Conservation (phyloP, 1,284 basidiomycete genomes). For the Anthracocystis panici-leucophaei region DNA sequence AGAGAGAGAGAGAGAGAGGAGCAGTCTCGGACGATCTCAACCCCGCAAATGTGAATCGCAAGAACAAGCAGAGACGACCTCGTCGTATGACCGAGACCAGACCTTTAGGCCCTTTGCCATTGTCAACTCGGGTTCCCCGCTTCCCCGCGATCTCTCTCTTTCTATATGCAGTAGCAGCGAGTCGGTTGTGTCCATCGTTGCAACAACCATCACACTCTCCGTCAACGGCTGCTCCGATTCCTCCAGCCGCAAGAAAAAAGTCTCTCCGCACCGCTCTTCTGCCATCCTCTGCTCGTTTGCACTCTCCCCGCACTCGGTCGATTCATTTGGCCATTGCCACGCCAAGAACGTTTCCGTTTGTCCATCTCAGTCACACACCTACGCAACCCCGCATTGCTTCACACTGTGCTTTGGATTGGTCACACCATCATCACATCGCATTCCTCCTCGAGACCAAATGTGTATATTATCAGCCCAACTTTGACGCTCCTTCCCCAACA, state of each 20-base stretch:
- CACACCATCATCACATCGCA: neutral
- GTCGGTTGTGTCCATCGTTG: neutral
- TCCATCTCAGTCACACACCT: neutral
- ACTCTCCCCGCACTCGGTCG: conserved; percentile 18
- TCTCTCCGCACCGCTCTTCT: conserved; percentile 23
- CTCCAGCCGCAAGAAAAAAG: neutral
- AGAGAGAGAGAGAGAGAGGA: conserved; percentile 1
- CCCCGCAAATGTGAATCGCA: conserved; percentile 13
- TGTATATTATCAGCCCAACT: conserved; percentile 34
- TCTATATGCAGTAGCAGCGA: too few relatives aligned
- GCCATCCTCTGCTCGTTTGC: neutral
- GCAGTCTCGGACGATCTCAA: conserved; percentile 27
- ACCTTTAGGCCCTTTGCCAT: conserved; percentile 12
- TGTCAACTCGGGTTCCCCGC: neutral
- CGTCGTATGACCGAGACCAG: conserved; percentile 29
- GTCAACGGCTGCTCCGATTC: conserved; percentile 16
- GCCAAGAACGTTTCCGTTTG: conserved; percentile 8
- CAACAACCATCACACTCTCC: conserved; percentile 6
- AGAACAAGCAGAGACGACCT: too few relatives aligned
- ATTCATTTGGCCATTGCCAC: neutral
- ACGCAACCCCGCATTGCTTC: conserved; percentile 2
- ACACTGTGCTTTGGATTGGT: neutral
- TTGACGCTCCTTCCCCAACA: conserved; percentile 3
- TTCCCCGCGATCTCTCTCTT: neutral
- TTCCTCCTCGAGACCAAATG: neutral